These are phyloP conservation scores for Irpex rosettiformis DNA, from an alignment of 1,284 basidiomycete species.

Conservation along the genomic window DNA sequence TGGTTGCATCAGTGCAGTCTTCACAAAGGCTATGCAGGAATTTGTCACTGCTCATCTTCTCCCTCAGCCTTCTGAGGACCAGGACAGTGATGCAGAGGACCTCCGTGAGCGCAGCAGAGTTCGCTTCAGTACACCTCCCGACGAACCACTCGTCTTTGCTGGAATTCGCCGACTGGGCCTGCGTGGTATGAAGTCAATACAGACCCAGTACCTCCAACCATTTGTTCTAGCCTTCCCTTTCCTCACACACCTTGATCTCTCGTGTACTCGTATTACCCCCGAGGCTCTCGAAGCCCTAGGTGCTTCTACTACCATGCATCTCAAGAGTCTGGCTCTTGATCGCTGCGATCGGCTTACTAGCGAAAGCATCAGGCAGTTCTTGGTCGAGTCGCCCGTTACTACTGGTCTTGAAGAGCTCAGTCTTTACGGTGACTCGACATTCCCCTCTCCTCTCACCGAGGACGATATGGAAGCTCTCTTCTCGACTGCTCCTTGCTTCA, in stretches of 20 bases:
- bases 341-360: slow-evolving; percentile 85
- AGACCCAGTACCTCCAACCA: slow-evolving; percentile 68
- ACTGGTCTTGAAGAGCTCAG: slow-evolving; percentile 74
- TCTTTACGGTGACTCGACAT: slow-evolving; percentile 87
- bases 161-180: slow-evolving; percentile 70
- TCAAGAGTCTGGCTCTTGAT: slow-evolving; percentile 84
- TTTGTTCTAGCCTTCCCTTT: slow-evolving; percentile 85
- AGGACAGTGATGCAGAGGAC: slow-evolving; percentile 40
- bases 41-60: slow-evolving; percentile 76
- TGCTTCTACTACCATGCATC: slow-evolving; percentile 56
- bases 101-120: slow-evolving; percentile 29
- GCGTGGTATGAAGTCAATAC: slow-evolving; percentile 78
- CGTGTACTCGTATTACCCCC: slow-evolving; percentile 79
- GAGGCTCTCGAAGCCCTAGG: slow-evolving; percentile 73
- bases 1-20: slow-evolving; percentile 89
- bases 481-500: slow-evolving; percentile 78
- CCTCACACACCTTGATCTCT: slow-evolving; percentile 89
- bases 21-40: slow-evolving; percentile 78
- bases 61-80: slow-evolving; percentile 26
- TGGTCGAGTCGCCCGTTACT: slow-evolving; percentile 68
- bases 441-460: slow-evolving; percentile 72
- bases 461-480: slow-evolving; percentile 74
- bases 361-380: slow-evolving; percentile 73
- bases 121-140: slow-evolving; percentile 31
- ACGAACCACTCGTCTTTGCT: slow-evolving; percentile 65